Evolutionary conservation across 2,329 filamentous ascomycete genomes (phyloP).

Genomic region (Thelonectria blattea): DNA sequence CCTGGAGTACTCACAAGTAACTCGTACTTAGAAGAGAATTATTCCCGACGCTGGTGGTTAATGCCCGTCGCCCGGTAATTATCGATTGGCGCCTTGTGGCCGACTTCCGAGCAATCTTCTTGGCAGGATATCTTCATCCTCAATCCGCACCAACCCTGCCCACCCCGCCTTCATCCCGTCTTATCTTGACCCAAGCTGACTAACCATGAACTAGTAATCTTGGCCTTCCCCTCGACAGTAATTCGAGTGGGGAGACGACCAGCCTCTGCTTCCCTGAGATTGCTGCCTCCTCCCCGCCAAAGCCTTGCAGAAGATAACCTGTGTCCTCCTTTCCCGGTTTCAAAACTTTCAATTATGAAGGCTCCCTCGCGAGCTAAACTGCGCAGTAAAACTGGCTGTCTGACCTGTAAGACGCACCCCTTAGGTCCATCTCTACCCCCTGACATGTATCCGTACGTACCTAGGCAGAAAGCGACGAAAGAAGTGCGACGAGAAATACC

Average conservation of each 20-base stretch:
- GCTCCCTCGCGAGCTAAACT: conserved; percentile 5
- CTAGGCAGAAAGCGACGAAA: conserved; percentile 28
- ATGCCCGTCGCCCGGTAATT: no score
- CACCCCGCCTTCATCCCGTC: neutral
- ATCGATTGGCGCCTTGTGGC: no score
- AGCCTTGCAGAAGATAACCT: neutral
- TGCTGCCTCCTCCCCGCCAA: no score
- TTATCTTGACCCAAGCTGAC: no score
- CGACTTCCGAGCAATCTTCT: neutral
- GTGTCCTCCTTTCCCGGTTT: neutral
- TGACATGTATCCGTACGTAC: conserved; percentile 1
- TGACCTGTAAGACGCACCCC: conserved; percentile 19
- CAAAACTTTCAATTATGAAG: neutral
- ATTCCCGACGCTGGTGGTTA: no score
- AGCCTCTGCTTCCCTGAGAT: no score
- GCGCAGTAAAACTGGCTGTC: conserved; percentile 29
- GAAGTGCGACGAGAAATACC: conserved; percentile 27
- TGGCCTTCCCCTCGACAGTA: no score
- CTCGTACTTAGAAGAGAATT: no score
- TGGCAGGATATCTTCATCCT: neutral
- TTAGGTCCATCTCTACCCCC: neutral
- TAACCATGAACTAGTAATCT: no score
- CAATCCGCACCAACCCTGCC: neutral
- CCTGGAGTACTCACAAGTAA: no score
- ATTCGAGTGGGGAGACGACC: no score